Evolutionary conservation across 1,139 yeast species (phyloP).

Genomic region (Geotrichum siamense): DNA sequence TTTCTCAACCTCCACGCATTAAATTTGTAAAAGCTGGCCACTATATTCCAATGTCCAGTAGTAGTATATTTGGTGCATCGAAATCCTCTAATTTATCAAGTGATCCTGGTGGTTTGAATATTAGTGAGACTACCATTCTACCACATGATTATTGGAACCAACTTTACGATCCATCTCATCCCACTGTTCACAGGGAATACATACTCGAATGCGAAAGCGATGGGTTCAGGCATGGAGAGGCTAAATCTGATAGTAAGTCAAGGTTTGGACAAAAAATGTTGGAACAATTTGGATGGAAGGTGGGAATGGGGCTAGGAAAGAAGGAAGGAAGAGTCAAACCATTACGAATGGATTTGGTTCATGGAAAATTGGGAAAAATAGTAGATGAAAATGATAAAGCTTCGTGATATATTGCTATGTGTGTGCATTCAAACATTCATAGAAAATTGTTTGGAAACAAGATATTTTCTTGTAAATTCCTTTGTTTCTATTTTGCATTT

Average conservation of each 20-base stretch:
- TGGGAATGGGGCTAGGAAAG: constrained; percentile 21
- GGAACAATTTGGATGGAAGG: constrained; percentile 26
- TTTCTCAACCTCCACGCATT: background rate
- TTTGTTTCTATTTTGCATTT: too few relatives aligned
- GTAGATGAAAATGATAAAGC: constrained; percentile 20
- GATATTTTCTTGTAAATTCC: too few relatives aligned
- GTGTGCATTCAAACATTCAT: too few relatives aligned
- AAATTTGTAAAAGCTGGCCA: constrained; percentile 4
- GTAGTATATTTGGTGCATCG: background rate
- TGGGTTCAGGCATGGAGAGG: background rate
- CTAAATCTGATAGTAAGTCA: background rate
- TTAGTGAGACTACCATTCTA: background rate
- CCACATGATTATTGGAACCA: constrained; percentile 5
- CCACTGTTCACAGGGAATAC: background rate
- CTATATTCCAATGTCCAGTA: background rate
- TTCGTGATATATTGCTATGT: too few relatives aligned
- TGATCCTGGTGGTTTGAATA: background rate
- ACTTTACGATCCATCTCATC: constrained; percentile 2
- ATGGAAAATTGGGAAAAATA: constrained; percentile 22
- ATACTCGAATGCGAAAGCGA: background rate
- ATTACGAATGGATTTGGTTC: constrained; percentile 19
- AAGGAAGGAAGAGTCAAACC: constrained; percentile 23
- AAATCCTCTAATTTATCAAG: background rate
- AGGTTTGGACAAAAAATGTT: constrained; percentile 18
- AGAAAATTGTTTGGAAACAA: too few relatives aligned